Evolutionary conservation across 2,329 filamentous ascomycete genomes (phyloP).

Genomic region (Apiospora hydei): DNA sequence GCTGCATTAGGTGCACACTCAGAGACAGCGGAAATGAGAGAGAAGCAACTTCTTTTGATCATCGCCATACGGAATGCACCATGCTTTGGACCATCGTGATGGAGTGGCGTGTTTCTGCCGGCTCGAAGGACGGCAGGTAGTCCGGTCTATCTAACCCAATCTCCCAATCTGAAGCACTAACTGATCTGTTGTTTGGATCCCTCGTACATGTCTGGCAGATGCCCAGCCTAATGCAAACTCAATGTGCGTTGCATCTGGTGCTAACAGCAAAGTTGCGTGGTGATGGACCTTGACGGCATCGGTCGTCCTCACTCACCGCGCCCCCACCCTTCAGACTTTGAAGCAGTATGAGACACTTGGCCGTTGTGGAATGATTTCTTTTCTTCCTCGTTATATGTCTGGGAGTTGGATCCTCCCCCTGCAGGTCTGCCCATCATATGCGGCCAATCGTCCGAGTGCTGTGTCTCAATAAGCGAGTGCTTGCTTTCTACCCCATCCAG

Average conservation of each 20-base stretch:
- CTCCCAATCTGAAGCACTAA: neutral
- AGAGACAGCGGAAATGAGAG: conserved; percentile 11
- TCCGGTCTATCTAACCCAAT: neutral
- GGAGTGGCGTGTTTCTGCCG: neutral
- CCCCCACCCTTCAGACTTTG: conserved; percentile 8
- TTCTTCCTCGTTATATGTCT: conserved; percentile 13
- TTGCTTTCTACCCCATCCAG: conserved; percentile 16
- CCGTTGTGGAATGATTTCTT: conserved; percentile 11
- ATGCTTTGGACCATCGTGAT: neutral
- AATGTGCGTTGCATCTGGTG: neutral
- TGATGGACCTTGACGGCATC: neutral
- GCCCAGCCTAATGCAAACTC: conserved; percentile 4
- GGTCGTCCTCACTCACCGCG: neutral
- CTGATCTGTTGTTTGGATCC: neutral
- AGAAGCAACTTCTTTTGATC: conserved; percentile 11
- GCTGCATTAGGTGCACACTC: conserved; percentile 3
- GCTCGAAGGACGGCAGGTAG: neutral
- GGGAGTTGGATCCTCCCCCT: neutral
- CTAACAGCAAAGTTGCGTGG: neutral
- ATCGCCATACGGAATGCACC: neutral
- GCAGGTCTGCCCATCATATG: conserved; percentile 14
- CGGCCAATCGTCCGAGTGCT: neutral
- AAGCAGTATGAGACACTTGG: neutral
- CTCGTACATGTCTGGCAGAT: conserved; percentile 9
- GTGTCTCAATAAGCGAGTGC: conserved; percentile 12